Evolutionary conservation across 306 rosid species (phyloP), one percentile per base, ranked within the genome.

Genomic region (Glycine latifolia): DNA sequence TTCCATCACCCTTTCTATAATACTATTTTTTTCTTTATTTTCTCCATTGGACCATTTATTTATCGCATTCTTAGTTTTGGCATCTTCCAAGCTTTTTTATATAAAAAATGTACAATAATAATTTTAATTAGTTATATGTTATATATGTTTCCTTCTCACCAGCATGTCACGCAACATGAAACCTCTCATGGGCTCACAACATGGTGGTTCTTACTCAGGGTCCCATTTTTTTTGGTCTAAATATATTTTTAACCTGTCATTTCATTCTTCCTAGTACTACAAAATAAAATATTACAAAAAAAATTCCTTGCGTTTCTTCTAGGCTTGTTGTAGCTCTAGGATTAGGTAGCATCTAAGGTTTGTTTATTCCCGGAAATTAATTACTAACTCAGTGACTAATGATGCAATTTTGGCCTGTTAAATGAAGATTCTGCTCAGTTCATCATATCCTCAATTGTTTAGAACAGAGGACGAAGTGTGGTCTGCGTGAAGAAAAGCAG

Each of bases 91-190:
- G 1, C 0, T 1, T 59, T 4, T 26, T 58, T 20, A 17, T 17
- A 1, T 10, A 5, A 1, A 31, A 8, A 6, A 61, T 26, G 13
- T 60, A 2, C 13, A 6, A 16, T 5, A 16, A 17, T 62, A 62
- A 62, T 31, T 33, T 11, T 5, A 62, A 62, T 11, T 11, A 33
- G 44, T 37, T 7, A 26, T 26, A 26, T 26, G 44, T 37, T 7
- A 8, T 26, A 6, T n/a, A 4, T 80, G 84, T 80, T 73, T 61
- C 79, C 56, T 35, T 7, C 14, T 60, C 16, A 16, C 67, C 55
- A 61, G 79, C 84, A 60, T 80, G 84, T 62, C 63, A 10, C 52
- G 16, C 11, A 16, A 61, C 4, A 37, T 7, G 71, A 49, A 80
- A 79, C 70, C 59, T 20, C 3, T 58, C 59, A 35, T 7, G 60